Evolutionary conservation across 768 basidiomycete species (phyloP), one percentile per base, ranked within the genome.

Genomic region (Paxillus rubicundulus): DNA sequence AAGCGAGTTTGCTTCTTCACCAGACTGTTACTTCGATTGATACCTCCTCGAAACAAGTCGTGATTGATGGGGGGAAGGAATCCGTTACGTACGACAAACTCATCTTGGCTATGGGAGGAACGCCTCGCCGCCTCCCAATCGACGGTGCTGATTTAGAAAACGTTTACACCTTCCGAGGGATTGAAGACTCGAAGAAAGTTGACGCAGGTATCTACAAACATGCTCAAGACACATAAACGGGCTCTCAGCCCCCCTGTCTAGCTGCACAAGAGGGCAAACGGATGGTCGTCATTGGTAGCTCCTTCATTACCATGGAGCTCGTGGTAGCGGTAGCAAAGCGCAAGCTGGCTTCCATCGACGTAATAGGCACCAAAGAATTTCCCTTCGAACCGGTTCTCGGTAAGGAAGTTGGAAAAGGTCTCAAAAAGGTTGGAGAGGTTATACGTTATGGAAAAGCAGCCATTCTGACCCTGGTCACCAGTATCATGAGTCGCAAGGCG

Each of bases 301-400:
- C 87, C 13, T 97, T 95, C 73, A 97, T 97, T 61, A 84, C 87
- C 50, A 91, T 97, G 91, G 90, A 94, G 67, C 74, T 92, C n/a
- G 90, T 91, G 7, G 78, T 75, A n/a, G 87, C 90, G 1, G 70
- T 88, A 2, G 69, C 82, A 8, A 84, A 83, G 60, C 83, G 87
- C 48, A 86, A 87, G 58, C 84, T 92, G 18, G 86, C 86, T 12
- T 87, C 85, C 28, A 85, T 94, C 40, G 84, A 89, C 56, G 85
- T 96, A 54, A 80, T 97, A 48, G 92, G 92, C 2, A 85, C 85
- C 83, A 87, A 89, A 59, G 78, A 84, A 48, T 77, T 77, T 54
- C 94, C 94, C 0, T 93, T 95, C 65, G 84, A 92, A 63, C 65
- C 69, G n/a, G 79, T 94, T 32, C 77, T 97, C 9, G 94, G 94